Conservation (phyloP, 2,329 filamentous ascomycete species). For the Cytospora chrysosperma region DNA sequence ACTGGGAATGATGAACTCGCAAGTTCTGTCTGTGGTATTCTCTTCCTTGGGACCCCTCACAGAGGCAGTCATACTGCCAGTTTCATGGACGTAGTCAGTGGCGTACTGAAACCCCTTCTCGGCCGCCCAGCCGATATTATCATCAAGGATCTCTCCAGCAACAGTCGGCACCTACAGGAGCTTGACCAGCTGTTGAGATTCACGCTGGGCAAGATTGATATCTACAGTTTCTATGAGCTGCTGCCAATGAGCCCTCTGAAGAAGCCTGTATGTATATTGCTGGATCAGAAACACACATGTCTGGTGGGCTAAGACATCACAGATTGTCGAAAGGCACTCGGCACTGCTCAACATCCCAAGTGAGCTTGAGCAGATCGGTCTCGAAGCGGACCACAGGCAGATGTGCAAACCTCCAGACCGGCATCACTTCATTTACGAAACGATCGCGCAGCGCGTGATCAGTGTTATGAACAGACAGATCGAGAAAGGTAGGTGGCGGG, state of each 20-base stretch:
- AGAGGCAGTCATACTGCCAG: conserved; percentile 11
- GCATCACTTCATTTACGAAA: conserved; percentile 7
- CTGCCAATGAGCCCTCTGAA: not conserved
- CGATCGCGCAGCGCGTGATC: conserved; percentile 5
- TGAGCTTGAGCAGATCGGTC: conserved; percentile 5
- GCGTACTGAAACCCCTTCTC: conserved; percentile 2
- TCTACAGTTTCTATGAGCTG: conserved; percentile 10
- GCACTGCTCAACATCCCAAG: conserved; percentile 10
- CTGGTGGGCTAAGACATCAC: not conserved
- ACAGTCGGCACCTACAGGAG: conserved; percentile 9
- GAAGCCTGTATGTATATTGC: not conserved
- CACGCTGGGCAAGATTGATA: conserved; percentile 4
- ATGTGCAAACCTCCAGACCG: conserved; percentile 4
- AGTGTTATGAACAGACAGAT: conserved; percentile 13
- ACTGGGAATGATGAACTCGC: conserved; percentile 5
- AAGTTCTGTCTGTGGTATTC: conserved; percentile 3
- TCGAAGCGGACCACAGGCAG: conserved; percentile 13
- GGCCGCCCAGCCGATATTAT: conserved; percentile 3
- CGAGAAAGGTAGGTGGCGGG: not conserved
- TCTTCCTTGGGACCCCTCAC: conserved; percentile 7
- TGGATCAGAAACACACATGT: not conserved
- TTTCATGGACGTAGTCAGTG: conserved; percentile 10
- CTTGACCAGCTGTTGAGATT: conserved; percentile 11
- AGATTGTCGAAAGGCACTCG: conserved; percentile 11
- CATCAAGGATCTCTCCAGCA: conserved; percentile 9